Evolutionary conservation across 176 grass and related monocot genomes (phyloP), one percentile per base, ranked within the genome.

Genomic region (Pontederia paniculata): DNA sequence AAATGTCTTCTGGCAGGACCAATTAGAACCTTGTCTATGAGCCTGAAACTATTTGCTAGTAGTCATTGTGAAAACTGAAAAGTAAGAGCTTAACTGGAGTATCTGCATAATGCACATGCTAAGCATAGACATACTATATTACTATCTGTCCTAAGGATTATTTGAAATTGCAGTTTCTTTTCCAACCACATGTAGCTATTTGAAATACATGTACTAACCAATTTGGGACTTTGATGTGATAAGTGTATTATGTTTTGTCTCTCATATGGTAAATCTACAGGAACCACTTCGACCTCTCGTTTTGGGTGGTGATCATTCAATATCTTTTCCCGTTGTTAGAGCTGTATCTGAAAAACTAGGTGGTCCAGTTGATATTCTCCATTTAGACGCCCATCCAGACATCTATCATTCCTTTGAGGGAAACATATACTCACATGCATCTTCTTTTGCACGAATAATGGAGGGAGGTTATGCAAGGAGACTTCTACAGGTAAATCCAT

Each of bases 371-470:
- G 93, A 97, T 62, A 84, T 97, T 71, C 93, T 97, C 81, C 93
- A 97, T 60, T 60, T 97, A 52, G 93, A 97, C 21, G 93, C 86
- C 12, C 93, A 97, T 97, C 93, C 93, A 69, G 93, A 97, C 73
- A 97, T 90, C 44, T 97, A 97, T 74, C 66, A 90, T 67, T 49
- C 76, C 52, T 97, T 81, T 75, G 93, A 97, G 78, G 93, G 93
- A 65, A 97, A 97, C 69, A 69, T 45, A 41, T 90, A 97, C 58
- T 97, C 93, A 1, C 93, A 97, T 67, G 93, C 93, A 44, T 97
- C 93, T 45, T 90, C 93, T 19, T 97, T 97, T 77, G 93, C 93
- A 19, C 81, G 93, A 78, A 97, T 97, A 61, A 97, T 97, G 93
- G 93, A 97, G 74, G 93, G 93, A 70, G 86, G 93, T 61, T 76